Conservation (phyloP, 2,329 filamentous ascomycete species). For the Apiospora phragmitis region DNA sequence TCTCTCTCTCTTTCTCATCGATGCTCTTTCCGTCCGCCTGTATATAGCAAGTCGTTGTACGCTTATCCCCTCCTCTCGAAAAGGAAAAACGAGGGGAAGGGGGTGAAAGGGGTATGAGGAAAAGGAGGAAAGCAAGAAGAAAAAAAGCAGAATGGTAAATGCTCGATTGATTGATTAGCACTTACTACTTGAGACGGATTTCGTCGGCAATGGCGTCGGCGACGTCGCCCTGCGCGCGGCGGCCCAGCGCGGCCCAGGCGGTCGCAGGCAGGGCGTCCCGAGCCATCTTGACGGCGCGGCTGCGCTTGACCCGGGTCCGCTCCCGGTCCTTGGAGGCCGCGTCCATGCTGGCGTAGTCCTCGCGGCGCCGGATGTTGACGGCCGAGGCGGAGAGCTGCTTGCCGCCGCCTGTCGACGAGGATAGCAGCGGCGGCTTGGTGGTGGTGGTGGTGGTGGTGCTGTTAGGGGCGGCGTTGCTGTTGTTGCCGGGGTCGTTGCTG, state of each 20-base stretch:
- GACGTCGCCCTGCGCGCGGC: background rate
- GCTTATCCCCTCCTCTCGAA: too few relatives aligned
- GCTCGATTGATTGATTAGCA: background rate
- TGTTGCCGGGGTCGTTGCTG: too few relatives aligned
- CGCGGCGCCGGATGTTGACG: constrained; percentile 5
- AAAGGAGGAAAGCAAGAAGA: background rate
- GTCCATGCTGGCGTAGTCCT: constrained; percentile 8
- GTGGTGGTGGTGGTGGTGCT: background rate
- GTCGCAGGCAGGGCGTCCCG: background rate
- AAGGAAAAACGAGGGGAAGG: too few relatives aligned
- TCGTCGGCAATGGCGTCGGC: background rate
- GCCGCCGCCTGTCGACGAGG: too few relatives aligned
- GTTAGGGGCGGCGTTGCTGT: too few relatives aligned
- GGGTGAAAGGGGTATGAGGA: background rate
- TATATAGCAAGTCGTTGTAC: too few relatives aligned
- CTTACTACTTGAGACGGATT: background rate
- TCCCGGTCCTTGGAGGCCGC: constrained; percentile 1
- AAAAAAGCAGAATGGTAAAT: too few relatives aligned
- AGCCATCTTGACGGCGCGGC: constrained; percentile 11
- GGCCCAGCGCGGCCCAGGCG: background rate
- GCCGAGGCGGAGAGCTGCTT: background rate
- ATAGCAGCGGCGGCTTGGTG: background rate
- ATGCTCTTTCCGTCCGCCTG: too few relatives aligned
- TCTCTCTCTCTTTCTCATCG: too few relatives aligned
- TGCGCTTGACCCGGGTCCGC: constrained; percentile 10